These are phyloP conservation scores for Terfezia boudieri DNA, from an alignment of 495 filamentous ascomycete genomes.

Conservation along the genomic window DNA sequence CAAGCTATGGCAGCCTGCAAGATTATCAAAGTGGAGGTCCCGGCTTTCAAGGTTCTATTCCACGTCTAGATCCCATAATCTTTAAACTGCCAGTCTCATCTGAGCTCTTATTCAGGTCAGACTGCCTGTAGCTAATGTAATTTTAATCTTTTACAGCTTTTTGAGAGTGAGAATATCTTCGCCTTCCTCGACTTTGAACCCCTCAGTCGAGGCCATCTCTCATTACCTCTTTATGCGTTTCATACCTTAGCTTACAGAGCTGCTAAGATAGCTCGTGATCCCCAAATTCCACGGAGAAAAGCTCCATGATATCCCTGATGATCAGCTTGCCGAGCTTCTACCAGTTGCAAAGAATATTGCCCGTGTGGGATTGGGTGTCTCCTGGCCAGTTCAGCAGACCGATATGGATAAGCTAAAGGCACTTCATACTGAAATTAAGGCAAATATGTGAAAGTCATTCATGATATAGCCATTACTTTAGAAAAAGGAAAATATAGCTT, in stretches of 20 bases:
- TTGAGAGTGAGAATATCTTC: constrained; percentile 75
- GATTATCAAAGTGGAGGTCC: constrained; percentile 94
- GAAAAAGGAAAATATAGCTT: too few relatives aligned
- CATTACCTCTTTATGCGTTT: neutral
- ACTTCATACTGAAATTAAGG: constrained; percentile 58
- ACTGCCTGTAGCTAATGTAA: neutral
- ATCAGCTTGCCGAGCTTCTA: constrained; percentile 60
- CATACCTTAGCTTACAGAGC: too few relatives aligned
- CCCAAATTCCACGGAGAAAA: constrained; percentile 90
- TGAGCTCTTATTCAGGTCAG: neutral
- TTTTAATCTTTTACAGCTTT: constrained; percentile 28
- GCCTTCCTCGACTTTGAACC: constrained; percentile 96
- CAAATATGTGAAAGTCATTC: constrained; percentile 45
- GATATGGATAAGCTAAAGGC: constrained; percentile 73
- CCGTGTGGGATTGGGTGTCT: constrained; percentile 52
- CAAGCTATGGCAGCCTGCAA: constrained; percentile 42
- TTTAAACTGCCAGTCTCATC: neutral
- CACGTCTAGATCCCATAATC: neutral
- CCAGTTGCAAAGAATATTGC: constrained; percentile 78
- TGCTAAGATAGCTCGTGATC: constrained; percentile 53
- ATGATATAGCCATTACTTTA: neutral
- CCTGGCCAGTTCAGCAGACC: constrained; percentile 52
- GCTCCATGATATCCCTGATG: constrained; percentile 82
- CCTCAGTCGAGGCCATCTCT: constrained; percentile 47
- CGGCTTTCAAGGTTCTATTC: constrained; percentile 44